Conservation (phyloP, 139 green algal genomes). For the Chlamydomonas incerta region DNA sequence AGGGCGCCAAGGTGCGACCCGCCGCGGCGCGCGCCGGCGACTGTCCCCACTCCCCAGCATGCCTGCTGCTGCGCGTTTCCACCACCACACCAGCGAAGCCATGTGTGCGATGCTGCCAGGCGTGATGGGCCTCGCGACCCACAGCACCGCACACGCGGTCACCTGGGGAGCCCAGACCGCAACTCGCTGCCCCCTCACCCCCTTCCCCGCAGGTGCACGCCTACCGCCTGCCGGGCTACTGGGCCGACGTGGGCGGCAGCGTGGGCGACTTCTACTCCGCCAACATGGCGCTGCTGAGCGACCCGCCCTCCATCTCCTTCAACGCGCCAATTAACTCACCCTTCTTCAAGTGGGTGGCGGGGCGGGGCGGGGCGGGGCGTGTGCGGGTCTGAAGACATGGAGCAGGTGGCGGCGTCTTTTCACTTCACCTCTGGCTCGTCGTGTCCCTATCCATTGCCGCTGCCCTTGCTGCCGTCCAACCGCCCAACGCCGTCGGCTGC, state of each 20-base stretch:
- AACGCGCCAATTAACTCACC: slow-evolving; percentile 47
- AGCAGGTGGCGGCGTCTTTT: no score
- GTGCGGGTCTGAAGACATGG: no score
- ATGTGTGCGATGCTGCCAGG: no score
- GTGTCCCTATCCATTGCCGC: neutral
- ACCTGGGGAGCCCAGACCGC: no score
- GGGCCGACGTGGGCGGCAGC: slow-evolving; percentile 86
- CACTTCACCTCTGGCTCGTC: no score
- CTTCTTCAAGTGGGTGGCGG: slow-evolving; percentile 63
- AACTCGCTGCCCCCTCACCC: neutral
- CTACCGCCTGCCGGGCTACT: slow-evolving; percentile 86
- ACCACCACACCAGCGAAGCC: no score
- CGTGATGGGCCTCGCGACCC: no score
- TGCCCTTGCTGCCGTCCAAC: no score
- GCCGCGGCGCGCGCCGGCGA: neutral
- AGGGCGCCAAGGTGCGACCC: slow-evolving; percentile 64
- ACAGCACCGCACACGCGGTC: no score
- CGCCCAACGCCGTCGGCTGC: no score
- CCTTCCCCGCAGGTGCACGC: slow-evolving; percentile 73
- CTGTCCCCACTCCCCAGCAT: no score
- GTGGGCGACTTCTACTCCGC: slow-evolving; percentile 80
- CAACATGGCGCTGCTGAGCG: slow-evolving; percentile 69
- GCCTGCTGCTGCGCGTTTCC: neutral
- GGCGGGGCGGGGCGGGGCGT: neutral
- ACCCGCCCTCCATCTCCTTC: slow-evolving; percentile 43